A percentile compares a stretch with the other conserved stretches of the same genome.
Evolutionary conservation across 805 yeast species (phyloP).

Genomic region (Saturnispora ahearnii): DNA sequence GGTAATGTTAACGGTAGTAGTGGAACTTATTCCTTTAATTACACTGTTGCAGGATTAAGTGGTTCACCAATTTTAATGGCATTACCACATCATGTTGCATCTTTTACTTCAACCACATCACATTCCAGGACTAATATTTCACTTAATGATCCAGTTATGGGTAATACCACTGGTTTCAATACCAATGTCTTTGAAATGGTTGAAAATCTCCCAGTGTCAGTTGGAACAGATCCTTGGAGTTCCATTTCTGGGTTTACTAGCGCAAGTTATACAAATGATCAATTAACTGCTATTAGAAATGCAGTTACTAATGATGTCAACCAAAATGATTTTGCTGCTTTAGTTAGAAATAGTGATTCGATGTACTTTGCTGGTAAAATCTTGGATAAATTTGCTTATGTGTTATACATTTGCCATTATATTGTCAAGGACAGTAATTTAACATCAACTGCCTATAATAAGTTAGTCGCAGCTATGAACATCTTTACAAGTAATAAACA

Average conservation of each 20-base stretch:
- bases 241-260: slow-evolving; percentile 29
- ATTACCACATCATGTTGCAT: slow-evolving; percentile 42
- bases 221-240: slow-evolving; percentile 51
- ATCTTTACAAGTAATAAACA: slow-evolving; percentile 34
- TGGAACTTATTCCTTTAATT: slow-evolving; percentile 35
- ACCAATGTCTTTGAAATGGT: too few species aligned
- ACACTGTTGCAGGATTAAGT: slow-evolving; percentile 38
- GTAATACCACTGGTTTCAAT: slow-evolving; percentile 25
- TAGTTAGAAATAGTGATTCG: slow-evolving; percentile 29
- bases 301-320: slow-evolving; percentile 35
- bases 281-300: slow-evolving; percentile 28
- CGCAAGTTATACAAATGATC: slow-evolving; percentile 33
- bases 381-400: slow-evolving; percentile 48
- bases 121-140: slow-evolving; percentile 26
- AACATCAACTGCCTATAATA: slow-evolving; percentile 39
- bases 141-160: slow-evolving; percentile 44
- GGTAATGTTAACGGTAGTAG: slow-evolving; percentile 6
- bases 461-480: slow-evolving; percentile 26
- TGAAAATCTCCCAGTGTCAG: slow-evolving; percentile 10
- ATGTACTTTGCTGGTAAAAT: slow-evolving; percentile 47
- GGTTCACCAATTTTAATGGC: slow-evolving; percentile 36
- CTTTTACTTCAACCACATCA: slow-evolving; percentile 27
- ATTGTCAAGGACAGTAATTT: slow-evolving; percentile 35
- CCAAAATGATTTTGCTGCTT: slow-evolving; percentile 35
- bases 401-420: slow-evolving; percentile 41